Evolutionary conservation across 139 green algal genomes (phyloP).

Genomic region (Haematococcus sp.): DNA sequence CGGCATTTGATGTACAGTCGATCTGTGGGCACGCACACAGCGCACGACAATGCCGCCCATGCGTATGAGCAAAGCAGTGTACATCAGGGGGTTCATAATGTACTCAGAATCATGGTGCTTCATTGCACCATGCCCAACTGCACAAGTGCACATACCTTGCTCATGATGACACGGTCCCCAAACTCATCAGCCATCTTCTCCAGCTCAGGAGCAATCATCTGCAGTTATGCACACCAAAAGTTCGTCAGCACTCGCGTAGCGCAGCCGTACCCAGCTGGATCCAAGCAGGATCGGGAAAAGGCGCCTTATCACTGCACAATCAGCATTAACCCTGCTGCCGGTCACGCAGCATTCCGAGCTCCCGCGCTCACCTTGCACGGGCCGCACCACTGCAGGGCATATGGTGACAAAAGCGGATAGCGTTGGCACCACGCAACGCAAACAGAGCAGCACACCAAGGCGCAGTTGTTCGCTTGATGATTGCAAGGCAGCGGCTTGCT

Average conservation of each 20-base stretch:
- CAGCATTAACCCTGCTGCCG: neutral
- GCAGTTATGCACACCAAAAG: neutral
- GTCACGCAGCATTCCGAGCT: neutral
- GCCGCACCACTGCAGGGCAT: neutral
- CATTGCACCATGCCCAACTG: too few species aligned
- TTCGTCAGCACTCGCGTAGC: too few species aligned
- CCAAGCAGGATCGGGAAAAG: neutral
- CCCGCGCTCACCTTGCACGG: constrained; percentile 3
- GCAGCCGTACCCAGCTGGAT: neutral
- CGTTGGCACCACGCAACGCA: too few species aligned
- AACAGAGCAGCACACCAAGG: too few species aligned
- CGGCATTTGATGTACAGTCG: constrained; percentile 5
- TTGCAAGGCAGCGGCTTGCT: too few species aligned
- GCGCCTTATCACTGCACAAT: neutral
- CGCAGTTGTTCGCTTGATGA: too few species aligned
- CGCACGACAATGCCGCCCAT: too few species aligned
- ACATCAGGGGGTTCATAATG: too few species aligned
- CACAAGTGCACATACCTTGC: neutral
- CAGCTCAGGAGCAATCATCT: constrained; percentile 20
- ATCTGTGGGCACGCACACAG: neutral
- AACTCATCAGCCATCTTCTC: constrained; percentile 15
- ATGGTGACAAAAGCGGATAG: too few species aligned
- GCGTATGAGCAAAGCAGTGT: too few species aligned
- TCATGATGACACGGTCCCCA: constrained; percentile 5
- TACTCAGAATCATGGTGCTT: too few species aligned